A percentile compares a stretch with the other conserved stretches of the same genome.
phyloP scores from a whole-genome alignment of 2,329 filamentous ascomycete genomes.

The Colletotrichum sidae region DNA sequence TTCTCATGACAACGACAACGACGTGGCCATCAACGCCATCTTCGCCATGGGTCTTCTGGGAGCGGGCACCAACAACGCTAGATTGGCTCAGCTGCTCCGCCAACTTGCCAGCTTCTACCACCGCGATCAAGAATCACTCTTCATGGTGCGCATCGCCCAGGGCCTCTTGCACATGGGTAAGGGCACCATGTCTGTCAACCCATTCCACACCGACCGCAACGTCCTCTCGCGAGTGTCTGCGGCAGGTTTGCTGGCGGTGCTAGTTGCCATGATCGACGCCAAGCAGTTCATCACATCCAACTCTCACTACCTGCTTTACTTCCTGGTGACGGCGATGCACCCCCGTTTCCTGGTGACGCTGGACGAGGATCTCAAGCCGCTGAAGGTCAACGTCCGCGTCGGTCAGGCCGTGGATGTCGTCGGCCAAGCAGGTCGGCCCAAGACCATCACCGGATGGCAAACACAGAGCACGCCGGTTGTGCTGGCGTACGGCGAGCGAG shows the following conservation, averaged over 20 bases:
- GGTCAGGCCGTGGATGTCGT: constrained; percentile 99
- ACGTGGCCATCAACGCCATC: constrained; percentile 98
- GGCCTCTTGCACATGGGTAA: constrained; percentile 99
- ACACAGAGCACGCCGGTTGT: constrained; percentile 99
- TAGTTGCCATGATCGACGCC: constrained; percentile 94
- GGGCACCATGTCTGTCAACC: constrained; percentile 93
- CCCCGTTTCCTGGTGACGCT: constrained; percentile 96
- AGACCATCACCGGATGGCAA: constrained; percentile 99
- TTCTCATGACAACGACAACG: constrained; percentile 98
- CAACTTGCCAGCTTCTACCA: constrained; percentile 99
- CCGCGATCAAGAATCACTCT: constrained; percentile 92
- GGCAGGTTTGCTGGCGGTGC: constrained; percentile 87
- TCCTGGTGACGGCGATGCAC: constrained; percentile 95
- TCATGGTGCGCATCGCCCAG: constrained; percentile 99
- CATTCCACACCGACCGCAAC: constrained; percentile 99
- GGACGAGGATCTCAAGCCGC: constrained; percentile 91
- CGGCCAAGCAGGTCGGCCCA: constrained; percentile 94
- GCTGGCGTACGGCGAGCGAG: constrained; percentile 92
- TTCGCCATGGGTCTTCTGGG: constrained; percentile 98
- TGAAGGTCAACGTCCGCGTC: constrained; percentile 95
- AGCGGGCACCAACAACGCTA: constrained; percentile 97
- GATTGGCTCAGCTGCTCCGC: constrained; percentile 91
- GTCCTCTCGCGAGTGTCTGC: constrained; percentile 92
- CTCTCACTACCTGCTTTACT: constrained; percentile 95
- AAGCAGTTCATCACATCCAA: constrained; percentile 80